Conservation (phyloP, 345 rosid species). For the Citrus sinensis region DVS_A1.0 CM039164.1:24724001-24724500, state of each 20-base stretch:
- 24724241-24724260: slow-evolving; percentile 4
- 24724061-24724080: slow-evolving; percentile 28
- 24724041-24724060: slow-evolving; percentile 67
- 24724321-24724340: slow-evolving; percentile 20
- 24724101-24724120: neutral
- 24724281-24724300: neutral
- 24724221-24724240: neutral
- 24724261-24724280: neutral
- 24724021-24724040: slow-evolving; percentile 63
- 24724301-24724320: neutral
- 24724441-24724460: slow-evolving; percentile 48
- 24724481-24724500: slow-evolving; percentile 63
- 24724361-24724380: slow-evolving; percentile 79
- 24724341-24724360: slow-evolving; percentile 51
- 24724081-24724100: neutral
- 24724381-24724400: slow-evolving; percentile 64
- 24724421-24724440: slow-evolving; percentile 35
- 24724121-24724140: neutral
- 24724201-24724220: neutral
- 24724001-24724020: slow-evolving; percentile 74
- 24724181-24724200: neutral
- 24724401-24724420: slow-evolving; percentile 47
- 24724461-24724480: slow-evolving; percentile 71
- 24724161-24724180: neutral
- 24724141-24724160: neutral